phyloP scores from a whole-genome alignment of 139 green algal species.

The Tetradesmus obliquus region DNA sequence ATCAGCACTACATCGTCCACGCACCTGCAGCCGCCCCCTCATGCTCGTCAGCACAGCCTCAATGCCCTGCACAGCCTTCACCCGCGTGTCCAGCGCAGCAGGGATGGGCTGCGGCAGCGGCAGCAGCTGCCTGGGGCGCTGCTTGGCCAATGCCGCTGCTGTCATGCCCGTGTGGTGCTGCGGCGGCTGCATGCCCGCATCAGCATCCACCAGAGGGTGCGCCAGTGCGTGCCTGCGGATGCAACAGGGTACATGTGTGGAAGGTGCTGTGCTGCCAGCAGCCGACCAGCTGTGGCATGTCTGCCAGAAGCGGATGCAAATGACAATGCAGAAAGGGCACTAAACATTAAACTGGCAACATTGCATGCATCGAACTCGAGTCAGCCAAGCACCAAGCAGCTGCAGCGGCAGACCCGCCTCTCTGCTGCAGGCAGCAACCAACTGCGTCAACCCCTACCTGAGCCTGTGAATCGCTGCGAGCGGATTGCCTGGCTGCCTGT shows the following conservation, averaged over 20 bases:
- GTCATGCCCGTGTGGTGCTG: conserved; percentile 38
- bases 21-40: conserved; percentile 33
- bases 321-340: background rate
- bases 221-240: conserved; percentile 40
- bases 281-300: background rate
- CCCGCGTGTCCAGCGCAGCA: background rate
- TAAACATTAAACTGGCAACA: background rate
- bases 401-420: too few relatives aligned
- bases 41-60: background rate
- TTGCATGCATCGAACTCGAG: background rate
- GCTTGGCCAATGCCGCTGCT: conserved; percentile 1
- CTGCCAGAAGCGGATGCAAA: background rate
- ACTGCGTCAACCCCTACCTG: background rate
- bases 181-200: background rate
- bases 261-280: background rate
- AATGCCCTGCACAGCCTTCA: background rate
- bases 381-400: too few relatives aligned
- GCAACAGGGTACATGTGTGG: background rate
- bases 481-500: conserved; percentile 5
- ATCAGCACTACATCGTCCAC: background rate
- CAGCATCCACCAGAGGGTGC: conserved; percentile 39
- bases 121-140: conserved; percentile 28
- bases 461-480: background rate
- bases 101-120: conserved; percentile 22
- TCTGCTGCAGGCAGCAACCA: too few relatives aligned